Base-by-base conservation (phyloP, 164 flowering plant species). In the Euptelea pleiosperma region DNA sequence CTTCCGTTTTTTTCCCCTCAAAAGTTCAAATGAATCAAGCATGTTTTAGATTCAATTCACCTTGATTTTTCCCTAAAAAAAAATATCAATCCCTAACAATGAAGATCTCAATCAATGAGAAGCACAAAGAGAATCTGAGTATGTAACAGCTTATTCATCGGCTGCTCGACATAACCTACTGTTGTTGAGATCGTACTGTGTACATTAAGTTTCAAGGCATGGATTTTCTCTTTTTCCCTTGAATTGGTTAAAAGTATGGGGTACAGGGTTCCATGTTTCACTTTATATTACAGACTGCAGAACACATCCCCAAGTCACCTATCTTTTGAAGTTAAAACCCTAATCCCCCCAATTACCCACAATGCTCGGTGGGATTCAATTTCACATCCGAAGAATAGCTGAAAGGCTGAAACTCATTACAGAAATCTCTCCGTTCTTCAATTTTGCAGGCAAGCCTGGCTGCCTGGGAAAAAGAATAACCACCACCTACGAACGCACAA, bases 201-300 rank as follows among this genome's bases (percentile, higher is more conserved):
- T n/a, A n/a, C n/a, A n/a, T n/a, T n/a, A n/a, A n/a, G n/a, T n/a
- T n/a, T n/a, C n/a, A n/a, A n/a, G n/a, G n/a, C n/a, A n/a, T n/a
- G n/a, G n/a, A n/a, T n/a, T n/a, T n/a, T 51, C 18, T 30, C 9
- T 3, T 52, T 39, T 25, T 26, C 14, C 3, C 45, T 54, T 34
- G 9, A 36, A 36, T 54, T 16, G 18, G 33, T 37, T 10, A 25
- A 54, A 37, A 54, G 45, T 36, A 54, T 37, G 58, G 6, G 40
- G 11, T 25, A 24, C 40, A 54, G 8, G 16, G 58, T 35, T 36
- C 25, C 19, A 22, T 16, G 10, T 25, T 24, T 54, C 40, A n/a
- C 31, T 48, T 25, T 54, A 36, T 26, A 25, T 39, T 54, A 54
- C 45, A 54, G 33, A 31, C 31, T 51, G n/a, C 39, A 21, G 8